Percentiles rank a stretch among this genome's conserved stretches.
phyloP scores from a whole-genome alignment of 1,284 basidiomycete species.

The Ganoderma lucidum region DNA sequence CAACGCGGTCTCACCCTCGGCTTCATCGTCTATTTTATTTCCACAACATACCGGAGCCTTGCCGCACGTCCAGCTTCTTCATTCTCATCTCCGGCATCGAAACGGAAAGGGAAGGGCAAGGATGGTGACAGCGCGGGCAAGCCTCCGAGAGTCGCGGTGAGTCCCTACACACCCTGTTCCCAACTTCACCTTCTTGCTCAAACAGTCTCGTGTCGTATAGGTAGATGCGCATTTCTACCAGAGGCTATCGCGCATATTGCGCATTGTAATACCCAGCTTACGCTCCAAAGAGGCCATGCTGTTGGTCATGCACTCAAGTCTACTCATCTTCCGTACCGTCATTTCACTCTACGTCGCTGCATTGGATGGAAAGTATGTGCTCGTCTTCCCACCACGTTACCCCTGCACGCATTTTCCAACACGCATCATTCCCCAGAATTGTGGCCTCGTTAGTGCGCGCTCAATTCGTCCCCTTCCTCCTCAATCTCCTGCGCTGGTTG shows the following conservation, averaged over 20 bases:
- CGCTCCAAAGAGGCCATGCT: conserved; percentile 89
- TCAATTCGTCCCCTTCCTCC: conserved; percentile 81
- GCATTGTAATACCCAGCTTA: conserved; percentile 90
- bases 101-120: conserved; percentile 50
- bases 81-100: conserved; percentile 34
- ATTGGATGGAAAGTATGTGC: conserved; percentile 87
- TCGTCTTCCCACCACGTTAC: conserved; percentile 12
- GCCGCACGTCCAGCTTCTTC: conserved; percentile 47
- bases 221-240: conserved; percentile 93
- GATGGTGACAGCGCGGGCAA: conserved; percentile 49
- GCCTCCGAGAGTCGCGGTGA: conserved; percentile 70
- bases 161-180: conserved; percentile 37
- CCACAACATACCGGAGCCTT: conserved; percentile 63
- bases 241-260: conserved; percentile 79
- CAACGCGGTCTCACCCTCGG: conserved; percentile 72
- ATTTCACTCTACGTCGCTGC: conserved; percentile 96
- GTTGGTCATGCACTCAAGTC: conserved; percentile 86
- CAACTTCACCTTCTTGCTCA: background rate
- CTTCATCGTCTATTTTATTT: conserved; percentile 71
- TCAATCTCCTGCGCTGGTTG: conserved; percentile 91
- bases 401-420: conserved; percentile 6
- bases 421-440: conserved; percentile 61
- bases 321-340: conserved; percentile 89
- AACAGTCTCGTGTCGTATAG: conserved; percentile 44
- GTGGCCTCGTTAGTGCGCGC: conserved; percentile 96